Evolutionary conservation across 257 asterid species (phyloP), one percentile per base, ranked within the genome.

Genomic region (Coffea canephora): DNA sequence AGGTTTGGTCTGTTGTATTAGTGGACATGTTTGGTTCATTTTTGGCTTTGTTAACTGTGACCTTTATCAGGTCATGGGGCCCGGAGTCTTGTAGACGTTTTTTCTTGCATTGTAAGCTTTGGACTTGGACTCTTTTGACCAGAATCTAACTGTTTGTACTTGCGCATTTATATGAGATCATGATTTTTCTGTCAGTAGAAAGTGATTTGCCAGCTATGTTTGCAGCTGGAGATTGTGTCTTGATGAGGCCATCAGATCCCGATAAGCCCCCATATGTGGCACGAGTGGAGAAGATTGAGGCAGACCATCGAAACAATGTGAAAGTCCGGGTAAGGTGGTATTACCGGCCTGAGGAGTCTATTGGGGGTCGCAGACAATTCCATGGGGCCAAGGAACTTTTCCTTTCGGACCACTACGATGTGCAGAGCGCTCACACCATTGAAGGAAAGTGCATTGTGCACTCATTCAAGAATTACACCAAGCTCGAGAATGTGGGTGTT

Each of bases 401-500:
- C 88, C 71, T 93, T 82, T 93, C 98, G 3, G 98, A 93, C 85
- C 97, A 93, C 79, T 90, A 72, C 73, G 97, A 93, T 69, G 87
- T 91, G 69, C 98, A 93, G 86, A 93, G 98, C 84, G 98, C 98
- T 57, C 92, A 93, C 86, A 91, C 98, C 67, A 93, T 93, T 67
- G 98, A 93, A 69, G 98, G 97, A 50, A 93, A 93, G 88, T 93
- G 98, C 88, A 84, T 84, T 1, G 97, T 93, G 87, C 98, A 93
- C 86, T 74, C 92, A 31, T 91, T 91, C 81, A 90, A 89, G 88
- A 90, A 87, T 91, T 93, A 93, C 84, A 91, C 93, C 76, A 91
- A 91, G 88, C 93, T 93, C 4, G 95, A 91, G 83, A 90, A 93
- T 81, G 98, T 93, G 81, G 98, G 94, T 59, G 75, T 91, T 3